Conservation (phyloP, 176 grass and related monocot species). For the Oryza longistaminata region DNA sequence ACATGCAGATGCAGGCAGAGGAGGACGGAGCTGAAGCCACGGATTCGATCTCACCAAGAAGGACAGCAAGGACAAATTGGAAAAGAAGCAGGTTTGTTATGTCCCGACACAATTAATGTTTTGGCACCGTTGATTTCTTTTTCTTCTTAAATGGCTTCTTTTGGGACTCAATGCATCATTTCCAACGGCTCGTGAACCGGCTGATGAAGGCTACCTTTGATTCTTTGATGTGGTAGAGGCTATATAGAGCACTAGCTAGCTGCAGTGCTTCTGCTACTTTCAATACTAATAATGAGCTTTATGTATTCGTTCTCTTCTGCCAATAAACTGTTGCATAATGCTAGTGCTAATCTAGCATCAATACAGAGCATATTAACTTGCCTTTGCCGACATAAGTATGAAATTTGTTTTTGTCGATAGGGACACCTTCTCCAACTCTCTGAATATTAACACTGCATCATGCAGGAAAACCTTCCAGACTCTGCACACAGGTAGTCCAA, state of each 20-base stretch:
- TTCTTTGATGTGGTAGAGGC: not conserved
- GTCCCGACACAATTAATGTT: not conserved
- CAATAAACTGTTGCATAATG: not conserved
- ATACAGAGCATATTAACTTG: not conserved
- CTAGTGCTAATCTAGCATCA: not conserved
- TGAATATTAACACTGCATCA: not conserved
- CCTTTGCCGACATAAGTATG: not conserved
- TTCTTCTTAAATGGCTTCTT: not conserved
- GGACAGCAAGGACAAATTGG: constrained; percentile 2
- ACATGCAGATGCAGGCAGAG: not conserved
- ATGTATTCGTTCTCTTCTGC: not conserved
- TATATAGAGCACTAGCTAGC: not conserved
- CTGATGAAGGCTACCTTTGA: not conserved
- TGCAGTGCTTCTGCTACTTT: not conserved
- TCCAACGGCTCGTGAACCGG: constrained; percentile 19
- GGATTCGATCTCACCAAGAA: constrained; percentile 23
- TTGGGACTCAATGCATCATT: not conserved
- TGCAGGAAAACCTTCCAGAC: not conserved
- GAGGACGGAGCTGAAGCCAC: not conserved
- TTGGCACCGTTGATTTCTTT: constrained; percentile 11
- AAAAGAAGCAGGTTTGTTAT: not conserved
- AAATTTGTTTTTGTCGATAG: not conserved
- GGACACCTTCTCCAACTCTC: not conserved
- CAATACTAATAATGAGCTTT: not conserved
- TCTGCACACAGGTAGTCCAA: not conserved